Conservation (phyloP, 148 eudicot genomes). For the Camellia granthamiana region DNA sequence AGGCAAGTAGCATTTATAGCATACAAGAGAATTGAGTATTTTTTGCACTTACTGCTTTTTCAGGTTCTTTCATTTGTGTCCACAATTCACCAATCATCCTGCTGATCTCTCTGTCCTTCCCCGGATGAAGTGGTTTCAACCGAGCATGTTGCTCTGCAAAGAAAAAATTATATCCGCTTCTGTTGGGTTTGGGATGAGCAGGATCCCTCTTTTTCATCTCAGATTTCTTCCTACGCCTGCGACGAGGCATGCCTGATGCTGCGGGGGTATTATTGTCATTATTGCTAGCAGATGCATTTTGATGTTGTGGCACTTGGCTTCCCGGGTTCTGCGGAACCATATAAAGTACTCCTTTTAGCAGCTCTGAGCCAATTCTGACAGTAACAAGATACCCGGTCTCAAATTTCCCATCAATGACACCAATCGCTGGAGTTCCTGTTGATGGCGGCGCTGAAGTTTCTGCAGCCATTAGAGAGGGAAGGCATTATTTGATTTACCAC, state of each 20-base stretch:
- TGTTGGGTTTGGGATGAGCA: slow-evolving; percentile 89
- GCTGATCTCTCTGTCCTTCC: slow-evolving; percentile 84
- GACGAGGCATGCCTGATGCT: slow-evolving; percentile 27
- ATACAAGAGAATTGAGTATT: neutral
- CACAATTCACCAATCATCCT: slow-evolving; percentile 91
- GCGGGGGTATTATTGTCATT: slow-evolving; percentile 16
- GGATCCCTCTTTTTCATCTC: slow-evolving; percentile 85
- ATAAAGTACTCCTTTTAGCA: slow-evolving; percentile 80
- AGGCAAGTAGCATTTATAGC: slow-evolving; percentile 1
- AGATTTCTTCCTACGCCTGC: slow-evolving; percentile 71
- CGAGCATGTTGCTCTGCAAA: slow-evolving; percentile 89
- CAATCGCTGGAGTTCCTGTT: slow-evolving; percentile 47
- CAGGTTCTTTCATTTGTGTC: slow-evolving; percentile 63
- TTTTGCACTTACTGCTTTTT: slow-evolving; percentile 56
- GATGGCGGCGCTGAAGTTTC: slow-evolving; percentile 27
- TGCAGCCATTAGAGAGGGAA: slow-evolving; percentile 14
- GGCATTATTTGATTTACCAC: neutral
- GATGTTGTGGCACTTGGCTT: slow-evolving; percentile 17
- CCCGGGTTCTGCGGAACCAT: slow-evolving; percentile 35
- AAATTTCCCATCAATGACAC: slow-evolving; percentile 93
- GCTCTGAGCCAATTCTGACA: slow-evolving; percentile 68
- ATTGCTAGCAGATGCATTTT: slow-evolving; percentile 6
- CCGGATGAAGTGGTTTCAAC: slow-evolving; percentile 67
- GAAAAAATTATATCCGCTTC: slow-evolving; percentile 95
- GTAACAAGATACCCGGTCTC: slow-evolving; percentile 95